Percentiles rank a stretch among this genome's conserved stretches.
phyloP scores from a whole-genome alignment of 2,329 filamentous ascomycete species.

The Penicillium sp. region DNA sequence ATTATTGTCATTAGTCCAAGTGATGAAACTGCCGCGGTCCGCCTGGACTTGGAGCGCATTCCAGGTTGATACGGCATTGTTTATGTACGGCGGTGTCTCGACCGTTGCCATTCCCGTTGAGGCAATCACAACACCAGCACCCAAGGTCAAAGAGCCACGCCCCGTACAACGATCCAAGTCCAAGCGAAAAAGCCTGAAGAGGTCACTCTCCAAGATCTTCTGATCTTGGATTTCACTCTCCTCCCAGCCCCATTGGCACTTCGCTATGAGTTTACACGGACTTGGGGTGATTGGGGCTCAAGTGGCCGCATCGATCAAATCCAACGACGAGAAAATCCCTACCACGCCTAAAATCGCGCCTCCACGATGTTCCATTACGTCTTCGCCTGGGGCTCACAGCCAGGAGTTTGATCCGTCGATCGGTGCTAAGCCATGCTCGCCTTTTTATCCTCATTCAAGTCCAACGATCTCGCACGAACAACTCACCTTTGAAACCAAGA shows the following conservation, averaged over 20 bases:
- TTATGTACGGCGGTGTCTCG: conserved; percentile 22
- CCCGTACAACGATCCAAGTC: conserved; percentile 6
- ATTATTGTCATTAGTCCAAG: conserved; percentile 7
- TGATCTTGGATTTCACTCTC: not conserved
- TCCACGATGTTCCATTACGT: conserved; percentile 14
- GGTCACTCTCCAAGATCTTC: conserved; percentile 13
- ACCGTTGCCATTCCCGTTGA: conserved; percentile 15
- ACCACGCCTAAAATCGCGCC: conserved; percentile 9
- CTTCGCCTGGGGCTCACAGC: conserved; percentile 13
- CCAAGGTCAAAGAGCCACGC: conserved; percentile 1
- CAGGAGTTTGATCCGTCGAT: conserved; percentile 38
- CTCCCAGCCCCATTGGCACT: not conserved
- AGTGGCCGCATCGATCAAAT: conserved; percentile 23
- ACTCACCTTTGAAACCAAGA: conserved; percentile 24
- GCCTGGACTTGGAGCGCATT: conserved; percentile 21
- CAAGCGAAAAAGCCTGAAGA: conserved; percentile 9
- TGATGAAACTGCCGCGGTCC: conserved; percentile 15
- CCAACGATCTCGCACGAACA: conserved; percentile 26
- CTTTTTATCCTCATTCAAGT: conserved; percentile 44
- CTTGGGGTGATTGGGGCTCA: conserved; percentile 26
- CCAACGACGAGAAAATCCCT: conserved; percentile 18
- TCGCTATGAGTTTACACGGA: conserved; percentile 23
- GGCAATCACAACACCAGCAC: conserved; percentile 10
- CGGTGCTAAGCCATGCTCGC: conserved; percentile 42
- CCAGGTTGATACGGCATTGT: conserved; percentile 23